phyloP scores from a whole-genome alignment of 495 filamentous ascomycete genomes.

The Podospora sp. region DNA sequence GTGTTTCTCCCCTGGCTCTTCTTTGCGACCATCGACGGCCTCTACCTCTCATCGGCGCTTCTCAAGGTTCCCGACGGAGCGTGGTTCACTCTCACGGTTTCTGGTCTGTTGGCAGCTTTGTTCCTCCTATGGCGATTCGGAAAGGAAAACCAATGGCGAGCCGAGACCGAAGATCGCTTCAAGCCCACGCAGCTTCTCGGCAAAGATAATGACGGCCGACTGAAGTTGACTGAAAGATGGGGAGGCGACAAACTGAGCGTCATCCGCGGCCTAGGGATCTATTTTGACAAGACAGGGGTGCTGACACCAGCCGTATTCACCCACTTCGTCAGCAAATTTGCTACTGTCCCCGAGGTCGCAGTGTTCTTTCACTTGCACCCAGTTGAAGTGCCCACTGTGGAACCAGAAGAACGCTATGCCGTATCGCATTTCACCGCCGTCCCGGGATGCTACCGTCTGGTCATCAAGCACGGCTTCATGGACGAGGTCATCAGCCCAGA shows the following conservation, averaged over 20 bases:
- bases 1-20: slow-evolving; percentile 64
- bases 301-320: slow-evolving; percentile 60
- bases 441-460: slow-evolving; percentile 64
- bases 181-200: slow-evolving; percentile 49
- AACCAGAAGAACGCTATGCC: slow-evolving; percentile 44
- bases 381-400: slow-evolving; percentile 53
- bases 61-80: slow-evolving; percentile 72
- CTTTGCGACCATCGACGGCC: slow-evolving; percentile 63
- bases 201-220: slow-evolving; percentile 27
- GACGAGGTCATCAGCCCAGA: slow-evolving; percentile 67
- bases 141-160: slow-evolving; percentile 72
- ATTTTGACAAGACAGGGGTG: slow-evolving; percentile 66
- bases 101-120: slow-evolving; percentile 57
- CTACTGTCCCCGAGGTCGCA: slow-evolving; percentile 56
- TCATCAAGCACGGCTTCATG: slow-evolving; percentile 70
- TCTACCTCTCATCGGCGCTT: slow-evolving; percentile 67
- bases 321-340: slow-evolving; percentile 66
- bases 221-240: slow-evolving; percentile 44
- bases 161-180: slow-evolving; percentile 64
- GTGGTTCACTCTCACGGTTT: slow-evolving; percentile 73
- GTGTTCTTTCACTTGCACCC: slow-evolving; percentile 68
- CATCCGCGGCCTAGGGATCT: slow-evolving; percentile 61
- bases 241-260: slow-evolving; percentile 49
- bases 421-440: slow-evolving; percentile 46
- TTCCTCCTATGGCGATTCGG: slow-evolving; percentile 75